These are phyloP conservation scores for Yueomyces sinensis DNA, from an alignment of 805 yeast genomes.

Conservation along the genomic window DNA sequence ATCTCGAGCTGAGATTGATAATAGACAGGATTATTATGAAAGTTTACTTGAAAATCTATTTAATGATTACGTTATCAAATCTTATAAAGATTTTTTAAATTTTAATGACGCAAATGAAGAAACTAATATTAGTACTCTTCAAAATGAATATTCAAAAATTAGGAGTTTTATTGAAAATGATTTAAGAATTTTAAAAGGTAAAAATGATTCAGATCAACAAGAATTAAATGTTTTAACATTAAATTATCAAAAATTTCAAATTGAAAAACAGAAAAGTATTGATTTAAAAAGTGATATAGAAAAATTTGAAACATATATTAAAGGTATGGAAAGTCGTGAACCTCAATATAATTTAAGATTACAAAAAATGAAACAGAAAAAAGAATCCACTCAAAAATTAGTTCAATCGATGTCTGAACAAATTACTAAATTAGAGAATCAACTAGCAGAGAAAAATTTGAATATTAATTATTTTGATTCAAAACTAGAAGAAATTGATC, in stretches of 20 bases:
- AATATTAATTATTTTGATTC: background rate
- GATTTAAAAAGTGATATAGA: constrained; percentile 59
- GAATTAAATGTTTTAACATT: constrained; percentile 24
- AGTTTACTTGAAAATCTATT: constrained; percentile 32
- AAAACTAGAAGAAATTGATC: constrained; percentile 28
- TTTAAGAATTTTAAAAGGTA: constrained; percentile 28
- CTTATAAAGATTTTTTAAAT: constrained; percentile 55
- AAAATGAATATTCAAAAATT: constrained; percentile 39
- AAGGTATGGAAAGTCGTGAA: constrained; percentile 51
- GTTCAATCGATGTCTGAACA: background rate
- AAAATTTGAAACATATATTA: constrained; percentile 61
- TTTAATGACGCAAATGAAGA: constrained; percentile 49
- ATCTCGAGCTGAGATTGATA: constrained; percentile 17
- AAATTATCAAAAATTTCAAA: constrained; percentile 34
- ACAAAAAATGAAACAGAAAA: constrained; percentile 43
- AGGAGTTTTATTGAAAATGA: constrained; percentile 35
- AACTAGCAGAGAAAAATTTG: background rate
- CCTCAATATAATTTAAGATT: constrained; percentile 49
- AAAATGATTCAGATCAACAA: constrained; percentile 28
- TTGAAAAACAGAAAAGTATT: constrained; percentile 41
- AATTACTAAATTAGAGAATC: constrained; percentile 1
- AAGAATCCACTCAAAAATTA: constrained; percentile 11
- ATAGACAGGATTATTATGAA: constrained; percentile 24
- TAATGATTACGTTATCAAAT: constrained; percentile 46
- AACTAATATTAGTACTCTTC: constrained; percentile 36